A percentile compares a stretch with the other conserved stretches of the same genome.
phyloP scores from a whole-genome alignment of 139 green algal species.

The Medakamo hakoo region DNA sequence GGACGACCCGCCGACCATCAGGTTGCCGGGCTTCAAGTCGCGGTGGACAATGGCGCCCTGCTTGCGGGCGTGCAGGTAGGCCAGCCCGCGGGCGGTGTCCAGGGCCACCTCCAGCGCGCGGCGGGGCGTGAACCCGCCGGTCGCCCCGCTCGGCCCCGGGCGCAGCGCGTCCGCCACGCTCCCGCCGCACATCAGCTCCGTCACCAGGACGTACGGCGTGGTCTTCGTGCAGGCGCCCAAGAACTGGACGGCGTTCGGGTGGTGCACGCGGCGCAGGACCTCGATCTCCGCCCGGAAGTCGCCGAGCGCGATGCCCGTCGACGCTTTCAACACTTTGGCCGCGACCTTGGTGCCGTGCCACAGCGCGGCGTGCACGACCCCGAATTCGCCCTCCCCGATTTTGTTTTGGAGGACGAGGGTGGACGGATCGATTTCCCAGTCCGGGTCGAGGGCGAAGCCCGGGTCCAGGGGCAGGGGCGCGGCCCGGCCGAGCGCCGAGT shows the following conservation, averaged over 20 bases:
- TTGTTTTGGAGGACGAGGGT: slow-evolving; percentile 60
- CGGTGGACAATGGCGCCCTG: slow-evolving; percentile 32
- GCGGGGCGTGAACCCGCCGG: slow-evolving; percentile 18
- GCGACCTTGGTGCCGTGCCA: slow-evolving; percentile 70
- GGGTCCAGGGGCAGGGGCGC: slow-evolving; percentile 5
- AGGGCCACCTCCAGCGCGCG: slow-evolving; percentile 60
- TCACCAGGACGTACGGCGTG: slow-evolving; percentile 71
- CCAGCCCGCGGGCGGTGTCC: slow-evolving; percentile 66
- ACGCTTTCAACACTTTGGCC: slow-evolving; percentile 76
- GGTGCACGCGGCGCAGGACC: slow-evolving; percentile 33
- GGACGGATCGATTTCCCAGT: slow-evolving; percentile 77
- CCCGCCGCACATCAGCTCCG: slow-evolving; percentile 40
- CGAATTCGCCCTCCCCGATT: slow-evolving; percentile 82
- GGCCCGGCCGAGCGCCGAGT: neutral
- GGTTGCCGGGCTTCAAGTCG: slow-evolving; percentile 81
- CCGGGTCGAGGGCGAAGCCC: slow-evolving; percentile 52
- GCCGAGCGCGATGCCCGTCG: slow-evolving; percentile 53
- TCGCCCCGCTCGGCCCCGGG: neutral
- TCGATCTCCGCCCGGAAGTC: slow-evolving; percentile 45
- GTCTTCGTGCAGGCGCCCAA: slow-evolving; percentile 74
- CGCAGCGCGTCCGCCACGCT: slow-evolving; percentile 59
- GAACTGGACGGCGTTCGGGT: slow-evolving; percentile 58
- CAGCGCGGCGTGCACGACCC: slow-evolving; percentile 71
- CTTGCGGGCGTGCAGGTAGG: slow-evolving; percentile 64
- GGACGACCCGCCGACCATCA: slow-evolving; percentile 60